phyloP scores from a whole-genome alignment of 1,139 yeast species.

The Magnusiomyces ingens region DNA sequence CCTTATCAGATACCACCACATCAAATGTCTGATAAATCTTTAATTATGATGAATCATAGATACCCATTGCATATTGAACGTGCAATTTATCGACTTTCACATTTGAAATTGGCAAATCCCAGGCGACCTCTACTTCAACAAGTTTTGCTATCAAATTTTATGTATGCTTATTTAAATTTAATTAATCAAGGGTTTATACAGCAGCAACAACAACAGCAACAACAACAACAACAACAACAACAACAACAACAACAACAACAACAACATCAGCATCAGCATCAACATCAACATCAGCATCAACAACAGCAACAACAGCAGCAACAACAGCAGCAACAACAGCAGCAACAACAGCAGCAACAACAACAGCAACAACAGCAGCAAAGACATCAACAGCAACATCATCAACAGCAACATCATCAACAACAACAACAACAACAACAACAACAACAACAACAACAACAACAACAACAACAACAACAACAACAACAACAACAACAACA shows the following conservation, averaged over 20 bases:
- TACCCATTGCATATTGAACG: slow-evolving; percentile 94
- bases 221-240: slow-evolving; percentile 19
- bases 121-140: slow-evolving; percentile 87
- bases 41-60: slow-evolving; percentile 42
- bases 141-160: slow-evolving; percentile 85
- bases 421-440: slow-evolving; percentile 13
- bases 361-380: slow-evolving; percentile 11
- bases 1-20: slow-evolving; percentile 36
- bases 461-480: slow-evolving; percentile 17
- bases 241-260: slow-evolving; percentile 21
- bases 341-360: slow-evolving; percentile 16
- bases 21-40: slow-evolving; percentile 33
- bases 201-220: slow-evolving; percentile 26
- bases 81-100: slow-evolving; percentile 88
- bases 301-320: slow-evolving; percentile 8
- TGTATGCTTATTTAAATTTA: slow-evolving; percentile 92
- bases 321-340: slow-evolving; percentile 8
- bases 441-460: slow-evolving; percentile 16
- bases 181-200: slow-evolving; percentile 63
- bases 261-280: slow-evolving; percentile 12
- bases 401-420: slow-evolving; percentile 3
- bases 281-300: slow-evolving; percentile 7
- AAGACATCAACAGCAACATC: slow-evolving; percentile 10
- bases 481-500: slow-evolving; percentile 9
- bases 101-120: slow-evolving; percentile 88